Conservation (phyloP, 2,329 filamentous ascomycete species). For the Cordyceps cateniannulata region DNA sequence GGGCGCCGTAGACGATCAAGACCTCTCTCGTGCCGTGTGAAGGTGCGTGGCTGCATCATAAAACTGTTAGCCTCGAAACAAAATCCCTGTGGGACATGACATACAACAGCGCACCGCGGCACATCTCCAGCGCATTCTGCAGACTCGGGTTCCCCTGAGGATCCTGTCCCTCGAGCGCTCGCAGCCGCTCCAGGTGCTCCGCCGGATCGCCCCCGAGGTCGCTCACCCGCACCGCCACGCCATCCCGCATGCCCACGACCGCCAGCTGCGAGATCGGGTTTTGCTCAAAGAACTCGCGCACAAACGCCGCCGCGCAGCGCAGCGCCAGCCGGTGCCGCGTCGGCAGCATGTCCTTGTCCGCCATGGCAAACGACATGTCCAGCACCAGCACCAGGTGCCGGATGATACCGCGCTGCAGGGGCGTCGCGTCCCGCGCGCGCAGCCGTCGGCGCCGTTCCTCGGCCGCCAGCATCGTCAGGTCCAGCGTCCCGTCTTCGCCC, state of each 20-base stretch:
- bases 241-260: slow-evolving; percentile 88
- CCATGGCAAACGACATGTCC: slow-evolving; percentile 90
- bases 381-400: slow-evolving; percentile 88
- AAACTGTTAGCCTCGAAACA: too few relatives aligned
- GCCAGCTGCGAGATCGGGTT: slow-evolving; percentile 96
- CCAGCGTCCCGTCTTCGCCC: slow-evolving; percentile 71
- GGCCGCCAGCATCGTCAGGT: slow-evolving; percentile 72
- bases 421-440: slow-evolving; percentile 72
- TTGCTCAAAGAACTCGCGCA: slow-evolving; percentile 94
- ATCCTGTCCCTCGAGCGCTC: slow-evolving; percentile 58
- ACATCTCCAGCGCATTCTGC: slow-evolving; percentile 96
- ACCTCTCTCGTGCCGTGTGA: slow-evolving; percentile 91
- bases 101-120: slow-evolving; percentile 79
- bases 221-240: slow-evolving; percentile 76
- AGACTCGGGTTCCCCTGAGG: slow-evolving; percentile 71
- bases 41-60: slow-evolving; percentile 64
- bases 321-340: slow-evolving; percentile 78
- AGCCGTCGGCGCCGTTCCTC: slow-evolving; percentile 75
- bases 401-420: slow-evolving; percentile 93
- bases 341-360: slow-evolving; percentile 88
- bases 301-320: slow-evolving; percentile 78
- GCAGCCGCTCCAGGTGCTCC: slow-evolving; percentile 75
- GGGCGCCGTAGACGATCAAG: slow-evolving; percentile 83
- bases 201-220: slow-evolving; percentile 88
- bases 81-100: too few relatives aligned